These are phyloP conservation scores for Verticillium zaregamsianum DNA, from an alignment of 2,329 filamentous ascomycete species.

Conservation along the genomic window DNA sequence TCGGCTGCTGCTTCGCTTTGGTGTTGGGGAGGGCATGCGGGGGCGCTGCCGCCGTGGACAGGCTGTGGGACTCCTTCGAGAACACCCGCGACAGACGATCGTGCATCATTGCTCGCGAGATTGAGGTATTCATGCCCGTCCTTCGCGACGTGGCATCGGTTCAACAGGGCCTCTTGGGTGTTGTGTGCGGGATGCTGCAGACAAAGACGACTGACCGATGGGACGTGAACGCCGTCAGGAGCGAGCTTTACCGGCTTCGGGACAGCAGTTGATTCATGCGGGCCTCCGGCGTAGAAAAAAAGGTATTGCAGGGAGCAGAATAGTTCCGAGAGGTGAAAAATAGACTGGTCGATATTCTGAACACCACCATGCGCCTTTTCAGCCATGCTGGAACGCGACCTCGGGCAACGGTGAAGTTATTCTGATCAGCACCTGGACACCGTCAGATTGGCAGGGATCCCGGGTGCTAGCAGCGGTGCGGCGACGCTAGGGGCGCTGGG, in stretches of 20 bases:
- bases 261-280: too few relatives aligned
- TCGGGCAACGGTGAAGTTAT: too few relatives aligned
- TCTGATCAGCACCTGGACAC: too few relatives aligned
- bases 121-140: background rate
- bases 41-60: background rate
- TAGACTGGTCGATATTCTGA: too few relatives aligned
- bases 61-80: background rate
- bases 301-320: too few relatives aligned
- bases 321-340: too few relatives aligned
- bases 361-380: too few relatives aligned
- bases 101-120: background rate
- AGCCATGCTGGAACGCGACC: too few relatives aligned
- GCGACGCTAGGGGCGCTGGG: background rate
- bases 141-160: background rate
- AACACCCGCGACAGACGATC: background rate
- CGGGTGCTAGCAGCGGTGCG: background rate
- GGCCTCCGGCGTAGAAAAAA: too few relatives aligned
- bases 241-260: too few relatives aligned
- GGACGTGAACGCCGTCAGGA: background rate
- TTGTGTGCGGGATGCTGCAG: background rate
- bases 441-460: too few relatives aligned
- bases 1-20: conserved; percentile 11
- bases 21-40: conserved; percentile 1
- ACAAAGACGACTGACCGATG: background rate
- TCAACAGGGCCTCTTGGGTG: background rate